Base-by-base conservation (phyloP, 1,284 basidiomycete species). In the Ustilago crameri region DNA sequence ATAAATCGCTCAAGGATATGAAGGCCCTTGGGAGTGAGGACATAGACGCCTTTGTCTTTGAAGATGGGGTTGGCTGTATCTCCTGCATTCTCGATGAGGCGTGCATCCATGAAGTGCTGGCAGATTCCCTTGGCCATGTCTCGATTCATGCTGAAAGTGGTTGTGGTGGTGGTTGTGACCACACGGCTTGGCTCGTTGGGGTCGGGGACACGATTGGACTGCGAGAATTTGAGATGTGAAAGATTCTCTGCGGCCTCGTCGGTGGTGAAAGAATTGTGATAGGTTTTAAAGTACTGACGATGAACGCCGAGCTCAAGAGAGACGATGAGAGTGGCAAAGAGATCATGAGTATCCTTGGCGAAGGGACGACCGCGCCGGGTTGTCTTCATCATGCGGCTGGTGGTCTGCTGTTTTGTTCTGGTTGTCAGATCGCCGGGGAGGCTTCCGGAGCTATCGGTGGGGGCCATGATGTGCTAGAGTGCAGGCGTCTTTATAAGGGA, bases 91-190 rank as follows among this genome's bases (percentile, higher is more conserved):
- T 97, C 95, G 74, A 98, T 94, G 71, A 98, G 88, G 65, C 94
- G 91, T 50, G 95, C 95, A 74, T 98, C 95, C 92, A 99, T 95
- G 82, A 98, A 98, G 82, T 98, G 95, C 85, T 98, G 95, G 85
- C 93, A 93, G 89, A 98, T 98, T 34, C 93, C 93, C 86, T 97
- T 96, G 65, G 96, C 96, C 91, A 98, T 98, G 46, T 98, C 95
- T 74, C 94, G 90, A 72, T 93, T 94, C 96, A 99, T 98, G 67
- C 93, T 95, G 85, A 99, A 99, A 22, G 96, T 98, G 42, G 96
- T 99, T 9, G 95, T 98, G 5, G 96, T 98, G 0, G 96, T 98
- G 1, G 95, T 98, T 75, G 96, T 98, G 79, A 98, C 91, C 83
- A 99, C 93, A 79, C 95, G 90, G 84, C 92, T 90, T 68, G 94